phyloP scores from a whole-genome alignment of 352 stramenopile species.

The Globisporangium barbulae region DNA sequence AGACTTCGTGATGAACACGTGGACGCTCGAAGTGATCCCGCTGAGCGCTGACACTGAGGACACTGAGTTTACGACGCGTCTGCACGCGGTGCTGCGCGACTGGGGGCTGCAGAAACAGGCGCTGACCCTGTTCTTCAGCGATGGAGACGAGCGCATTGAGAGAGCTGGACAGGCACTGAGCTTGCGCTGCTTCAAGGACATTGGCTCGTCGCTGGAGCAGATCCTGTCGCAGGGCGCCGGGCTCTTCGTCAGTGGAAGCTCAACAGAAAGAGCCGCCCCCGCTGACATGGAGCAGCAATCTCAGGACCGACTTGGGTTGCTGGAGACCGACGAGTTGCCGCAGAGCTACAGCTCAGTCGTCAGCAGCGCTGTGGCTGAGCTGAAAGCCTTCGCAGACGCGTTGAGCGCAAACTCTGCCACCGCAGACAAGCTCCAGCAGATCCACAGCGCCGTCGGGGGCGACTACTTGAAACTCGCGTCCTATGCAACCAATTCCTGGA shows the following conservation, averaged over 20 bases:
- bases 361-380: neutral
- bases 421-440: constrained; percentile 9
- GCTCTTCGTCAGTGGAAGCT: neutral
- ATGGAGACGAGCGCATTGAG: constrained; percentile 10
- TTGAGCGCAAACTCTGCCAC: neutral
- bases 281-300: neutral
- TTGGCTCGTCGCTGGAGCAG: constrained; percentile 17
- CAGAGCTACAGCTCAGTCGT: neutral
- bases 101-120: constrained; percentile 21
- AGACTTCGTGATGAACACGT: constrained; percentile 25
- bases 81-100: constrained; percentile 19
- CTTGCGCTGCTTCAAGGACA: constrained; percentile 20
- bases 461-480: neutral
- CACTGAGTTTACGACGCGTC: constrained; percentile 7
- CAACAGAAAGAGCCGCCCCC: neutral
- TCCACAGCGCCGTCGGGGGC: constrained; percentile 9
- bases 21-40: constrained; percentile 28
- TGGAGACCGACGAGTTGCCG: neutral
- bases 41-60: constrained; percentile 4
- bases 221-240: constrained; percentile 2
- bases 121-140: constrained; percentile 18
- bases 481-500: constrained; percentile 15
- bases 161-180: neutral
- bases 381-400: constrained; percentile 4
- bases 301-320: neutral